A percentile compares a stretch with the other conserved stretches of the same genome.
Conservation (phyloP, 2,329 filamentous ascomycete species). For the Scedosporium minutisporum region DNA sequence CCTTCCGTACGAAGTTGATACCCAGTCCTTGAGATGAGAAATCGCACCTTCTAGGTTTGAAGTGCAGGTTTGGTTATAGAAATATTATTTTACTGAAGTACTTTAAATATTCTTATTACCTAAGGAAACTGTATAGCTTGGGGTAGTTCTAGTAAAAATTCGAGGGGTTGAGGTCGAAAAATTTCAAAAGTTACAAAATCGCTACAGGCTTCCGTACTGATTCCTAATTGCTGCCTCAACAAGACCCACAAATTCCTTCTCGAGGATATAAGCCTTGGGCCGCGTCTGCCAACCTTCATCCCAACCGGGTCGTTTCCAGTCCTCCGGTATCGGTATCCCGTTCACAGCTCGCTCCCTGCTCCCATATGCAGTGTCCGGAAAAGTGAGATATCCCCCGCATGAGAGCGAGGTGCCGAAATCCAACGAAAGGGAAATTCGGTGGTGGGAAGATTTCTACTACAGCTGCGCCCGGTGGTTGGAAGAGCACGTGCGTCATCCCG, state of each 20-base stretch:
- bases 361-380: conserved; percentile 19
- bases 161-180: too few relatives aligned
- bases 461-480: conserved; percentile 22
- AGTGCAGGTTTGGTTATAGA: too few relatives aligned
- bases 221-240: background rate
- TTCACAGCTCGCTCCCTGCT: background rate
- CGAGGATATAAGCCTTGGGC: background rate
- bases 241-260: background rate
- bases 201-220: background rate
- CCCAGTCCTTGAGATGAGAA: too few relatives aligned
- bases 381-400: conserved; percentile 28
- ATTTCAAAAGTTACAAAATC: too few relatives aligned
- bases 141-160: too few relatives aligned
- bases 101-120: too few relatives aligned
- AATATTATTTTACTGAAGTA: too few relatives aligned
- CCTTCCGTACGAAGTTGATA: too few relatives aligned
- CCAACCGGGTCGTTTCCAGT: background rate
- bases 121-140: too few relatives aligned
- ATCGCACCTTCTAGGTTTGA: too few relatives aligned
- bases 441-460: conserved; percentile 33
- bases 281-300: background rate
- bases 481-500: conserved; percentile 31
- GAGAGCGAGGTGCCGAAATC: conserved; percentile 30
- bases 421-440: conserved; percentile 11
- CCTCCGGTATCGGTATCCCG: background rate